Base-by-base conservation (phyloP, 192 early-diverging fungal species). In the Phlyctochytrium bullatum region DNA sequence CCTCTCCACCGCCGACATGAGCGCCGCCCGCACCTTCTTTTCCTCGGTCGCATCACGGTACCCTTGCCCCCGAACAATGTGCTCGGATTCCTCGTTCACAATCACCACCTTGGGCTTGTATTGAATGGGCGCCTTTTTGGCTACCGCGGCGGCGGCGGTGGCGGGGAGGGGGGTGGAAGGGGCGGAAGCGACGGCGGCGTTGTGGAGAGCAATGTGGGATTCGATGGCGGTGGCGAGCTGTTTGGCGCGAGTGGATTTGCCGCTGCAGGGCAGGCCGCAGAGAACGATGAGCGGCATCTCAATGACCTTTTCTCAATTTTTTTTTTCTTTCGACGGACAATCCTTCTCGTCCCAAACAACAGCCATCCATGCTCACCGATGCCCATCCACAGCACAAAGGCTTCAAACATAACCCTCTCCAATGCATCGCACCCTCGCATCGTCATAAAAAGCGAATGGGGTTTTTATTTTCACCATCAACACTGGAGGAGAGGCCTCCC, bases 241-340 rank as follows among this genome's bases (percentile, higher is more conserved):
- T 16, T 66, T 62, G 0, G 95, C 88, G 35, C 96, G 80, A 30
- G 77, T 89, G 3, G 93, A 91, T 73, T 99, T 99, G 57, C 97
- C 97, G 67, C 89, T 90, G 36, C 86, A 88, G 61, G 97, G 97
- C 58, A 91, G 80, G 25, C 97, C 97, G 59, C 86, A 87, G 57
- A 99, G 76, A 59, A 91, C 86, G 30, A 99, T 81, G 2, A 99
- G 86, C 30, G 97, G 97, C 97, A 99, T 98, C 31, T 29, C 47
- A 23, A 32, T 3, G 14, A n/a, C 23, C 33, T 28, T 63, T 64
- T 52, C 20, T 24, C 24, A 24, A n/a, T 52, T 52, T 24, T 52
- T 20, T 52, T 52, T 52, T n/a, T n/a, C n/a, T n/a, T n/a, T n/a
- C n/a, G n/a, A n/a, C n/a, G n/a, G n/a, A n/a, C n/a, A n/a, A n/a